Base-by-base conservation (phyloP, 2,329 filamentous ascomycete species). In the Venturia oleaginea region DNA sequence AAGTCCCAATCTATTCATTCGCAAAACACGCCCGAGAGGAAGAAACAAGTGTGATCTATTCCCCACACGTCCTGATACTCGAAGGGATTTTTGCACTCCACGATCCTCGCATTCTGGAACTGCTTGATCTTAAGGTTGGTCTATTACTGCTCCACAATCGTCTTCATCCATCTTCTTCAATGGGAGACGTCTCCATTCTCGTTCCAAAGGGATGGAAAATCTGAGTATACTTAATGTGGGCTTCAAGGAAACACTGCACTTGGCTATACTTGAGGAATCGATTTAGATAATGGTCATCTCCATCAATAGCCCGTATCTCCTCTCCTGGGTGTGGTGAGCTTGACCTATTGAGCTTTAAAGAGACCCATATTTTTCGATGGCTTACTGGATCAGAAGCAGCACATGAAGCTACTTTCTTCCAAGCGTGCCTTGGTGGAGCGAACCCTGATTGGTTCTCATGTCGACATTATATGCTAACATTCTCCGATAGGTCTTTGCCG, bases 1-100 rank as follows among this genome's bases (percentile, higher is more conserved):
- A 97, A 70, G 91, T 99, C 64, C 94, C 94, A 0, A 82, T 96
- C 13, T 99, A 99, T 75, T 99, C 94, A 0, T 99, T 99, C 75
- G 85, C 91, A 69, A 89, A 96, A 73, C 94, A 99, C 76, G 86
- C 90, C 67, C 86, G 94, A 59, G 75, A 92, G 59, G 81, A 87
- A 13, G 82, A 89, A 68, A 96, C 92, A 0, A 95, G 89, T 0
- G 88, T 90, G 0, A 91, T 99, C 66, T 99, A 99, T 74, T 97
- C 94, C 4, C 94, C 94, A 0, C 94, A 96, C 76, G 94, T 99
- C 30, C 81, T 99, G 32, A 92, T 99, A 59, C 78, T 99, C 17
- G 94, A 99, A 79, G 94, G 94, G 24, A 99, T 99, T 37, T 91
- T 99, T 76, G 94, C 94, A 8, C 80, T 99, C 15, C 92, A 97